Base-by-base conservation (phyloP, 1,284 basidiomycete genomes). In the Neonothopanus nambi region DNA sequence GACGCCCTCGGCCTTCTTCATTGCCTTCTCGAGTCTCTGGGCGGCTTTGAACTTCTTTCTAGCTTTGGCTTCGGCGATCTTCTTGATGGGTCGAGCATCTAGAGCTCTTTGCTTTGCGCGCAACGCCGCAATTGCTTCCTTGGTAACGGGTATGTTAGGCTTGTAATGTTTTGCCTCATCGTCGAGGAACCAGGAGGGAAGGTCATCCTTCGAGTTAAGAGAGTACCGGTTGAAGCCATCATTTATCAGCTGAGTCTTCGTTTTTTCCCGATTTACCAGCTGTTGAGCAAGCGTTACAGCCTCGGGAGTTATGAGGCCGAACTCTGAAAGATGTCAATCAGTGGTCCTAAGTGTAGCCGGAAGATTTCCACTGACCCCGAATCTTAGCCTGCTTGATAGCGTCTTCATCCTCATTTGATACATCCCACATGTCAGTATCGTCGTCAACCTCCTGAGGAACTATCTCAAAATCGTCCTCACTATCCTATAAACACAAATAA, bases 11-110 rank as follows among this genome's bases (percentile, higher is more conserved):
- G 96, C 97, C 75, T 97, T 98, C 75, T 92, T 95, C 81, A 94
- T 87, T 13, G 93, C 93, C 71, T 94, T 96, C 63, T 97, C 93
- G 18, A 98, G 74, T 46, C 87, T 78, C 63, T 93, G 89, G 18
- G 84, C 80, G 3, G 94, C 92, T 72, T 90, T 93, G 69, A 92
- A 75, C 78, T 99, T 99, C 76, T 99, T 99, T 57, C 97, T 82
- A 35, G 93, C 95, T 73, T 99, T 99, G 40, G 97, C 97, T 75
- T 99, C 97, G 17, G 96, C 97, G 11, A 99, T 81, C 79, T 99
- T 99, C 77, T 98, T 99, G 75, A 99, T 99, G 15, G 97, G 97
- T 12, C 97, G 85, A 2, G 96, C 95, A 67, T 99, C 95, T 43
- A 99, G 78, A 5, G 94, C 93, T 21, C 95, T 88, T 74, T 97